These are phyloP conservation scores for Monilinia vaccinii-corymbosi DNA, from an alignment of 2,329 filamentous ascomycete genomes.

Conservation along the genomic window DNA sequence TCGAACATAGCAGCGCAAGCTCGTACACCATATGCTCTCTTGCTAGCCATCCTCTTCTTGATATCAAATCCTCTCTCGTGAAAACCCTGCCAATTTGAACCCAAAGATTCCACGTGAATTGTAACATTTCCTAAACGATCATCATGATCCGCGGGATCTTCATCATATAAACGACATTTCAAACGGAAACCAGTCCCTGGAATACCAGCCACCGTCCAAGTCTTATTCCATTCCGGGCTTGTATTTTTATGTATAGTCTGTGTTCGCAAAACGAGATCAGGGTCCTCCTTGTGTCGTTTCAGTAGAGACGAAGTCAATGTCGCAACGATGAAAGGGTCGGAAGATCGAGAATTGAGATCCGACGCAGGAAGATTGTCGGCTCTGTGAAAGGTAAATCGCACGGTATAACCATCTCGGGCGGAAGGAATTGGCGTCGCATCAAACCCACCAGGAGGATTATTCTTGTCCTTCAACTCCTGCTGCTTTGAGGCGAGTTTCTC, in stretches of 20 bases:
- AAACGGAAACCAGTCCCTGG: conserved; percentile 72
- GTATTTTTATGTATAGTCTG: conserved; percentile 63
- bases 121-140: conserved; percentile 84
- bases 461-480: conserved; percentile 26
- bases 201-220: conserved; percentile 84
- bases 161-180: conserved; percentile 82
- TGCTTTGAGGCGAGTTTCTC: conserved; percentile 27
- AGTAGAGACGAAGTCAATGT: conserved; percentile 61
- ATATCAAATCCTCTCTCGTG: conserved; percentile 56
- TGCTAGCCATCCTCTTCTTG: conserved; percentile 79
- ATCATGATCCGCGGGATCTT: conserved; percentile 78
- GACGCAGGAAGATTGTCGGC: conserved; percentile 75
- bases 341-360: conserved; percentile 67
- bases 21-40: conserved; percentile 72
- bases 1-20: conserved; percentile 56
- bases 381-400: conserved; percentile 76
- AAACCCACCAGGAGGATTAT: conserved; percentile 52
- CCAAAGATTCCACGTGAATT: conserved; percentile 50
- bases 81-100: conserved; percentile 60
- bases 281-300: conserved; percentile 78
- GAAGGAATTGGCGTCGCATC: conserved; percentile 69
- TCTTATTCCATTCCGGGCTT: conserved; percentile 71
- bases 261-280: conserved; percentile 64
- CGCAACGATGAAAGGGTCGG: conserved; percentile 74
- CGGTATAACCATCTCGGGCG: conserved; percentile 68